phyloP scores from a whole-genome alignment of 495 filamentous ascomycete genomes.

The Astrothelium macrocarpum region DNA sequence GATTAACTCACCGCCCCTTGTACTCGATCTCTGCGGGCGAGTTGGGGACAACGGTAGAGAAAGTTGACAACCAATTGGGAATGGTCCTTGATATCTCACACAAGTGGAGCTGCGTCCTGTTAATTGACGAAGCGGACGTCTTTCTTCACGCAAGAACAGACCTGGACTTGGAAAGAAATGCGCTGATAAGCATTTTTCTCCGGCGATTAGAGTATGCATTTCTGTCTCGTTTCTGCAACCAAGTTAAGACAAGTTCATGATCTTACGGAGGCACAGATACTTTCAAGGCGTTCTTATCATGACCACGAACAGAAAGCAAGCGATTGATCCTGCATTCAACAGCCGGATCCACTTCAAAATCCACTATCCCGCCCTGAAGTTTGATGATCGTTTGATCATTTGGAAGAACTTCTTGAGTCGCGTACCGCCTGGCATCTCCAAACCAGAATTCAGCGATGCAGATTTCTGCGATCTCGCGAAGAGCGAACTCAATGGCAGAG shows the following conservation, averaged over 20 bases:
- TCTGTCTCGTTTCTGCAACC: not conserved
- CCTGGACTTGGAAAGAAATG: conserved; percentile 33
- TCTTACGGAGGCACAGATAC: conserved; percentile 1
- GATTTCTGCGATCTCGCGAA: conserved; percentile 15
- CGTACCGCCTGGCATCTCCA: not conserved
- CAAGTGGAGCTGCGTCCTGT: conserved; percentile 59
- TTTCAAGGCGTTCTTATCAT: conserved; percentile 21
- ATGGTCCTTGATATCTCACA: conserved; percentile 71
- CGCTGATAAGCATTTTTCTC: conserved; percentile 26
- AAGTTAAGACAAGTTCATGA: not conserved
- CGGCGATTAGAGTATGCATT: not conserved
- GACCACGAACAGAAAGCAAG: conserved; percentile 17
- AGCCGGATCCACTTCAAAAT: conserved; percentile 15
- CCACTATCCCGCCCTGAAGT: conserved; percentile 12
- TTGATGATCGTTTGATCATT: conserved; percentile 7
- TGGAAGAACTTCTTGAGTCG: conserved; percentile 13
- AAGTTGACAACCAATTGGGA: conserved; percentile 19
- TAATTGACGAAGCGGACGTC: conserved; percentile 37
- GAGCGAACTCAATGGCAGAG: conserved; percentile 16
- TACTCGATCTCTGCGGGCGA: not conserved
- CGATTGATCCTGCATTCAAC: conserved; percentile 18
- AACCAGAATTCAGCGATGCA: conserved; percentile 4
- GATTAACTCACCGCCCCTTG: not conserved
- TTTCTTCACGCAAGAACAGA: conserved; percentile 31
- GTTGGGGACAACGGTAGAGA: conserved; percentile 49